Evolutionary conservation across 768 basidiomycete species (phyloP).

Genomic region (Leccinum sublutescens): DNA sequence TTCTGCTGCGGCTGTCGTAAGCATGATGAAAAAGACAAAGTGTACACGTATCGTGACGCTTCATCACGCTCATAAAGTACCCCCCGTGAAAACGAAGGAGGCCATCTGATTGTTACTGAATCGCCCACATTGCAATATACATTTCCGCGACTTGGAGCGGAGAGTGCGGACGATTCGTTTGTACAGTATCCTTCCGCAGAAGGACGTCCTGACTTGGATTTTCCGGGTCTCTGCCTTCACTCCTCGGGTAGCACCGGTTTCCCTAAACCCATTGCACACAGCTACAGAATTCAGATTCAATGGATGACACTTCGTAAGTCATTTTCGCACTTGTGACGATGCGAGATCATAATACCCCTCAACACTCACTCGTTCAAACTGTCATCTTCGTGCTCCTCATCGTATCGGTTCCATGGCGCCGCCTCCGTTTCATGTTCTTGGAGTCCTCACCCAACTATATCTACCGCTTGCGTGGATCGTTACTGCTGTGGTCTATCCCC

Average conservation of each 20-base stretch:
- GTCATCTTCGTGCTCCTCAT: slow-evolving; percentile 5
- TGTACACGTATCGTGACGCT: slow-evolving; percentile 22
- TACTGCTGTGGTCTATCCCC: slow-evolving; percentile 26
- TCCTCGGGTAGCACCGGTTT: slow-evolving; percentile 51
- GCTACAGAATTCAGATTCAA: slow-evolving; percentile 32
- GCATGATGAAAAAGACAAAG: slow-evolving; percentile 22
- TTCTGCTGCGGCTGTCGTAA: slow-evolving; percentile 2
- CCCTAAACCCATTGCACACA: slow-evolving; percentile 45
- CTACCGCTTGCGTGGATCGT: slow-evolving; percentile 16
- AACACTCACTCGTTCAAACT: too few species aligned
- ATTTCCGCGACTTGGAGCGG: slow-evolving; percentile 15
- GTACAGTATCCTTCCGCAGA: slow-evolving; percentile 1
- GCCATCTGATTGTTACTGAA: neutral
- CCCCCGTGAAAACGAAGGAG: neutral
- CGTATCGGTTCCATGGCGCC: slow-evolving; percentile 24
- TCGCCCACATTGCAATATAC: slow-evolving; percentile 19
- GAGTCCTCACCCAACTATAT: slow-evolving; percentile 18
- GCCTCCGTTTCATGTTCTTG: slow-evolving; percentile 29
- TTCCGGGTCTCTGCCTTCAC: slow-evolving; percentile 41
- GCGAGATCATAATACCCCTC: too few species aligned
- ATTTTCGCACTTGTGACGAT: too few species aligned
- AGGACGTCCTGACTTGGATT: slow-evolving; percentile 11
- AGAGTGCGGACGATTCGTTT: neutral
- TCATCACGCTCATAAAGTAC: slow-evolving; percentile 12
- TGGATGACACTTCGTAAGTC: slow-evolving; percentile 37